A percentile compares a stretch with the other conserved stretches of the same genome.
Evolutionary conservation across 2,329 filamentous ascomycete species (phyloP).

Genomic region (Aspergillus eucalypticola): DNA sequence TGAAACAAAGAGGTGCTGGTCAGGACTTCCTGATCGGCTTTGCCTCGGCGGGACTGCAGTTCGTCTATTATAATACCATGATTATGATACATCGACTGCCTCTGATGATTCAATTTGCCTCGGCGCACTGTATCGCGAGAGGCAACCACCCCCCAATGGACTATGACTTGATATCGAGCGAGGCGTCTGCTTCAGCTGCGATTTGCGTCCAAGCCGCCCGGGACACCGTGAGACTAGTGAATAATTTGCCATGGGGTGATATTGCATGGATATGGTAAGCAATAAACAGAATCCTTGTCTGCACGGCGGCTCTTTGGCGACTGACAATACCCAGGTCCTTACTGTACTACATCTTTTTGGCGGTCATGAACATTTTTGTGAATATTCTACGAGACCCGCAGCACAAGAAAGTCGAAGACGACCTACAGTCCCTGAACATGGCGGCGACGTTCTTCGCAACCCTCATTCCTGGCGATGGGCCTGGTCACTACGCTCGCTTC

Average conservation of each 20-base stretch:
- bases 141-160: conserved; percentile 32
- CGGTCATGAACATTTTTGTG: conserved; percentile 87
- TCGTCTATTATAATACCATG: conserved; percentile 93
- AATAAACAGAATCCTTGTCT: neutral
- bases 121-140: conserved; percentile 80
- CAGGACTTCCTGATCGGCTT: conserved; percentile 84
- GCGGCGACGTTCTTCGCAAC: conserved; percentile 87
- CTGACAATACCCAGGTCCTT: conserved; percentile 61
- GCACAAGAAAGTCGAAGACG: conserved; percentile 76
- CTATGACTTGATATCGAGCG: conserved; percentile 71
- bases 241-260: conserved; percentile 91
- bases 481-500: conserved; percentile 80
- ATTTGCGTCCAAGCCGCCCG: conserved; percentile 86
- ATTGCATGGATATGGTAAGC: conserved; percentile 88
- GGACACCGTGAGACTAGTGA: conserved; percentile 85
- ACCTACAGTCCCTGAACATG: conserved; percentile 81
- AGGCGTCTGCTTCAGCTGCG: conserved; percentile 83
- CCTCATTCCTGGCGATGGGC: conserved; percentile 73
- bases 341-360: conserved; percentile 89
- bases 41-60: conserved; percentile 86
- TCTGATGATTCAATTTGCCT: conserved; percentile 87
- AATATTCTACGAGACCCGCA: conserved; percentile 90
- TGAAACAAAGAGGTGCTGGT: conserved; percentile 84
- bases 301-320: neutral
- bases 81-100: conserved; percentile 97